A percentile compares a stretch with the other conserved stretches of the same genome.
Conservation (phyloP, 2,329 filamentous ascomycete genomes). For the Apiospora arundinis region DNA sequence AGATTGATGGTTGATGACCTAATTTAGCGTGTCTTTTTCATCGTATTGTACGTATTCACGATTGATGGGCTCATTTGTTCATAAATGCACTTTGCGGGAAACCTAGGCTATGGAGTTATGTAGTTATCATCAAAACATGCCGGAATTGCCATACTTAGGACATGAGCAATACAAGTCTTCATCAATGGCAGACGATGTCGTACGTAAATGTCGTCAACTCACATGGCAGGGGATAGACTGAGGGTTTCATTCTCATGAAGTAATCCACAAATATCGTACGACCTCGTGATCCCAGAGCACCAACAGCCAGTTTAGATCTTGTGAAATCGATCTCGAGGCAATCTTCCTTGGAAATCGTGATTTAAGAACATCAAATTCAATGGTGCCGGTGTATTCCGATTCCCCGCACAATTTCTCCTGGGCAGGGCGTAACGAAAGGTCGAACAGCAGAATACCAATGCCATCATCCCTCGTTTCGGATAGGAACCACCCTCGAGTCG, state of each 20-base stretch:
- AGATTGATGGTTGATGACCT: slow-evolving; percentile 5
- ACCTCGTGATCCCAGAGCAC: neutral
- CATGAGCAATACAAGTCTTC: neutral
- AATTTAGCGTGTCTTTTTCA: neutral
- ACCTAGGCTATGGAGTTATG: neutral
- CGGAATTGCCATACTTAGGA: neutral
- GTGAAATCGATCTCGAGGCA: neutral
- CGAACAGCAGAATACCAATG: neutral
- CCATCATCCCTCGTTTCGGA: neutral
- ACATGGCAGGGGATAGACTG: neutral
- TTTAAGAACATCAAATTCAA: neutral
- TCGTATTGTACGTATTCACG: neutral
- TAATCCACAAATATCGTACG: slow-evolving; percentile 1
- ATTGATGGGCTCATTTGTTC: neutral
- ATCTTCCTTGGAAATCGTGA: neutral
- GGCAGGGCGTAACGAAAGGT: neutral
- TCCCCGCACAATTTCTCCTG: neutral
- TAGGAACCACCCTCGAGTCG: neutral
- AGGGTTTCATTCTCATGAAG: neutral
- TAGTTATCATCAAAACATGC: neutral
- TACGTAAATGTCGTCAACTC: neutral
- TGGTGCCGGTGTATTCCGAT: slow-evolving; percentile 6
- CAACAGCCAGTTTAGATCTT: neutral
- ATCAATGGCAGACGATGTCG: neutral
- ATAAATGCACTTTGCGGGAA: neutral